These are phyloP conservation scores for Aspergillus neotritici DNA, from an alignment of 2,329 filamentous ascomycete species.

Conservation along the genomic window DNA sequence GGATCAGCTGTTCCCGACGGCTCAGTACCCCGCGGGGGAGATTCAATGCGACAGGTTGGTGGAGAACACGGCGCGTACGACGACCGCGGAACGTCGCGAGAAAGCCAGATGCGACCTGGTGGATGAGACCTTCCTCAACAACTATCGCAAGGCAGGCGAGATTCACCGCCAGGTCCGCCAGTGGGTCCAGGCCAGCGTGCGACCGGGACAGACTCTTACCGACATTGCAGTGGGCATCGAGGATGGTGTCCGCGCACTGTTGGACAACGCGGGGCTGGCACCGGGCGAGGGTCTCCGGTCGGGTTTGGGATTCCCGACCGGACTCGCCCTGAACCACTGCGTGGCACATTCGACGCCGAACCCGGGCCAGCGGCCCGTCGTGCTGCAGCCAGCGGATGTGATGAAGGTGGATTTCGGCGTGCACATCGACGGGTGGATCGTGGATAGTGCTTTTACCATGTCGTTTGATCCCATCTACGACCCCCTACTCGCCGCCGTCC, in stretches of 20 bases:
- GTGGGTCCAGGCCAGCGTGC: conserved; percentile 44
- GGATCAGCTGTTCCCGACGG: conserved; percentile 41
- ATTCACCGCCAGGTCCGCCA: conserved; percentile 52
- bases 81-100: conserved; percentile 44
- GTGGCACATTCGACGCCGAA: conserved; percentile 55
- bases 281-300: conserved; percentile 47
- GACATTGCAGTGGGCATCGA: conserved; percentile 52
- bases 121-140: conserved; percentile 45
- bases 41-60: conserved; percentile 36
- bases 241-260: conserved; percentile 48
- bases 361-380: conserved; percentile 58
- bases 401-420: conserved; percentile 77
- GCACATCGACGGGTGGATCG: conserved; percentile 69
- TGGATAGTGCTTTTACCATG: conserved; percentile 72
- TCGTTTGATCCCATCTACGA: conserved; percentile 68
- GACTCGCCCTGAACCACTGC: conserved; percentile 49
- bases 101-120: conserved; percentile 35
- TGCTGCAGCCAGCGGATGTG: conserved; percentile 38
- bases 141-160: conserved; percentile 55
- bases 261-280: conserved; percentile 48
- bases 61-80: conserved; percentile 43
- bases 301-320: conserved; percentile 54
- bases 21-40: conserved; percentile 44
- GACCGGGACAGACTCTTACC: conserved; percentile 47
- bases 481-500: conserved; percentile 64